These are phyloP conservation scores for Debaryomyces prosopidis DNA, from an alignment of 805 yeast species.

Conservation along the genomic window DNA sequence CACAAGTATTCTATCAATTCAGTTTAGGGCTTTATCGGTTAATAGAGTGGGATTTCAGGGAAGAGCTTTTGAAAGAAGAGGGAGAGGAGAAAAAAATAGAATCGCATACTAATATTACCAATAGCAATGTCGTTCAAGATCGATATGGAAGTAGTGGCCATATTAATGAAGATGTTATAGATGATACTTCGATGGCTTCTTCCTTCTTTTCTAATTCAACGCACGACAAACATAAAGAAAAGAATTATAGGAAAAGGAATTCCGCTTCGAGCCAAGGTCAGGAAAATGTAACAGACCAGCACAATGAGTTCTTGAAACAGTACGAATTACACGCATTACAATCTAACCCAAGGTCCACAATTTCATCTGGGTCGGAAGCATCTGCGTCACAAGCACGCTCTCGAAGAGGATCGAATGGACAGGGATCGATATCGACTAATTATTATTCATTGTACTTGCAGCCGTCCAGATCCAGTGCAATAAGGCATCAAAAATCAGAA, in stretches of 20 bases:
- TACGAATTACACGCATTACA: conserved; percentile 8
- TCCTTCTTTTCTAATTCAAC: background rate
- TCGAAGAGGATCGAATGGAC: conserved; percentile 8
- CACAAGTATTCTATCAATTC: conserved; percentile 68
- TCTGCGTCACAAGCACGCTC: conserved; percentile 3
- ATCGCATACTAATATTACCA: background rate
- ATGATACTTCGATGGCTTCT: background rate
- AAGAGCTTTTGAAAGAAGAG: conserved; percentile 18
- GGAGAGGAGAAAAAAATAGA: conserved; percentile 11
- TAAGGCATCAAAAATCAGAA: conserved; percentile 28
- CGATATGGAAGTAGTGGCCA: background rate
- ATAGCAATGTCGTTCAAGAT: background rate
- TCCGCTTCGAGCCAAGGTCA: background rate
- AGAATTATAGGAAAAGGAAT: background rate
- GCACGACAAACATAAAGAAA: background rate
- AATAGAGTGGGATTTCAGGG: conserved; percentile 68
- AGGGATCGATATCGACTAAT: conserved; percentile 6
- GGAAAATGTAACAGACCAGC: conserved; percentile 14
- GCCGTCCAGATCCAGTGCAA: conserved; percentile 23
- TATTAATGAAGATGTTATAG: background rate
- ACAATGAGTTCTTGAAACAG: conserved; percentile 18
- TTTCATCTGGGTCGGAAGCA: conserved; percentile 10
- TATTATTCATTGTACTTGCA: conserved; percentile 14
- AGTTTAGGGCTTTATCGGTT: conserved; percentile 74
- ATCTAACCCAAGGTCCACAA: conserved; percentile 9